phyloP scores from a whole-genome alignment of 495 filamentous ascomycete species.

The Xylaria bambusicola region DNA sequence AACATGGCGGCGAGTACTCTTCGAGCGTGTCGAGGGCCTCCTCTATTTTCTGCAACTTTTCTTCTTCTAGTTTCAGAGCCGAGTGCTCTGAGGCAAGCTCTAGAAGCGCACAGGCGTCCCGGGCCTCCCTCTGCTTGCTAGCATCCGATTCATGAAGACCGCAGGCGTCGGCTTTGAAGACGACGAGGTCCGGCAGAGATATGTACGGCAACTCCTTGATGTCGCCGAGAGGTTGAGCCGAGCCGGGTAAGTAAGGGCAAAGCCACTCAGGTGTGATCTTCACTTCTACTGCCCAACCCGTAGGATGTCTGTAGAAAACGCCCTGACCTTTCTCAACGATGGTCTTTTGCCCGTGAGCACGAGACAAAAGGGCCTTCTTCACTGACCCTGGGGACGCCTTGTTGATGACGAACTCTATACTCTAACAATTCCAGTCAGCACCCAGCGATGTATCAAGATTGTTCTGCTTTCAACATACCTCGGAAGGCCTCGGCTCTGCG shows the following conservation, averaged over 20 bases:
- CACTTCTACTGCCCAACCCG: constrained; percentile 17
- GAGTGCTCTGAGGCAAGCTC: constrained; percentile 20
- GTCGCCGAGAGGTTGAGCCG: constrained; percentile 9
- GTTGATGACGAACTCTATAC: constrained; percentile 20
- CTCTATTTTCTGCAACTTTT: constrained; percentile 17
- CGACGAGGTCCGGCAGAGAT: constrained; percentile 20
- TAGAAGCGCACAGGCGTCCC: constrained; percentile 16
- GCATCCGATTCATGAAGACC: constrained; percentile 17
- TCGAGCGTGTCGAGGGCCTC: constrained; percentile 19
- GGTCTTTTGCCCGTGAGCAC: not conserved
- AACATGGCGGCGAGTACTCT: constrained; percentile 12
- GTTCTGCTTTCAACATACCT: not conserved
- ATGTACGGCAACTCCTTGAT: constrained; percentile 14
- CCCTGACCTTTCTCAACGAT: constrained; percentile 13
- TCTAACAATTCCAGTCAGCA: constrained; percentile 7
- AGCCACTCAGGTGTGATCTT: constrained; percentile 24
- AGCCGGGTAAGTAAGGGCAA: constrained; percentile 14
- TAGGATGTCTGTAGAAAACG: constrained; percentile 15
- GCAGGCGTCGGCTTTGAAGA: constrained; percentile 22
- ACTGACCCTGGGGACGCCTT: constrained; percentile 15
- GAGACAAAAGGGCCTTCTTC: constrained; percentile 16
- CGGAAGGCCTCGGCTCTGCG: constrained; percentile 6
- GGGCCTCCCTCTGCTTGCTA: constrained; percentile 10
- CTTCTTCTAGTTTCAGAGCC: constrained; percentile 12
- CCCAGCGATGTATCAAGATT: not conserved